phyloP scores from a whole-genome alignment of 2,329 filamentous ascomycete species.

The Xylaria sp. region DNA sequence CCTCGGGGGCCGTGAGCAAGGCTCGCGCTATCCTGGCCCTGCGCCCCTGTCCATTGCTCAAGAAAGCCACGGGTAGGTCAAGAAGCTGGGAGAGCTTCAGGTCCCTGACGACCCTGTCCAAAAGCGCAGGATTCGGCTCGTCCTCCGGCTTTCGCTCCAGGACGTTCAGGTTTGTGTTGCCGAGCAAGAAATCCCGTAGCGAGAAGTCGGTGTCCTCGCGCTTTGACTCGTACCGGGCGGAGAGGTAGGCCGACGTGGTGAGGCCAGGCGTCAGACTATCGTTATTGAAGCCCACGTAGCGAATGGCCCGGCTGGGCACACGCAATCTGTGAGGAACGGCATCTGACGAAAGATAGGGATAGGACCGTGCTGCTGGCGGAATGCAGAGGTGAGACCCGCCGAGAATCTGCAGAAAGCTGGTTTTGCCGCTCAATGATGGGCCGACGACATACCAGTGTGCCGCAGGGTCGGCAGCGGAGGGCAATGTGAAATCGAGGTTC shows the following conservation, averaged over 20 bases:
- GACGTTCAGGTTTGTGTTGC: conserved; percentile 85
- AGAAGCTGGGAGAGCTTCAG: conserved; percentile 75
- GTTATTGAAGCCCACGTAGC: conserved; percentile 90
- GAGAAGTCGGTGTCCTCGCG: conserved; percentile 90
- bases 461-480: conserved; percentile 60
- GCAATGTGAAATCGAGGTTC: conserved; percentile 74
- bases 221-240: conserved; percentile 88
- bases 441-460: conserved; percentile 88
- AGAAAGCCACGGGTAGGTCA: conserved; percentile 83
- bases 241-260: conserved; percentile 81
- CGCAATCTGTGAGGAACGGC: conserved; percentile 66
- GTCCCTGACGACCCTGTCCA: conserved; percentile 73
- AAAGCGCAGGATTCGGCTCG: conserved; percentile 57
- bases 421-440: conserved; percentile 80
- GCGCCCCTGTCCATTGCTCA: conserved; percentile 93
- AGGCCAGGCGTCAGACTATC: conserved; percentile 69
- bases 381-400: conserved; percentile 78
- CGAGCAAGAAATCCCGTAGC: conserved; percentile 80
- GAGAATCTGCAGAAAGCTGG: conserved; percentile 82
- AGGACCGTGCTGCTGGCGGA: conserved; percentile 79
- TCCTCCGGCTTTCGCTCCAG: conserved; percentile 61
- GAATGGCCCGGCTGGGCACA: conserved; percentile 74
- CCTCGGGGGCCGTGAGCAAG: conserved; percentile 78
- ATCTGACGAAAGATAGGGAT: conserved; percentile 77
- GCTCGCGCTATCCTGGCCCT: conserved; percentile 89